phyloP scores from a whole-genome alignment of 257 asterid species.

The Solanum phureja region DNA sequence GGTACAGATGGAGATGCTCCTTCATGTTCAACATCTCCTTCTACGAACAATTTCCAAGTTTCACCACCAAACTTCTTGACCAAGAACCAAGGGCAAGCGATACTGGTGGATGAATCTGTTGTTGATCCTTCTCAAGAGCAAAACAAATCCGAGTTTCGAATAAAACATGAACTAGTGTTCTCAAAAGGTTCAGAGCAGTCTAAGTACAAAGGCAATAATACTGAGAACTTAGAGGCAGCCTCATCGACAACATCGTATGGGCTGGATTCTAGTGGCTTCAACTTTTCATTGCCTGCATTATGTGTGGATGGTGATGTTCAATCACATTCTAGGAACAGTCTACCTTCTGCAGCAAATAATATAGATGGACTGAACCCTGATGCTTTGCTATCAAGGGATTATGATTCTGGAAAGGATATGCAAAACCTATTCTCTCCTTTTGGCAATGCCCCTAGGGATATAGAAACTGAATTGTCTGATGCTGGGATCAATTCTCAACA shows the following conservation, averaged over 20 bases:
- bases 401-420: slow-evolving; percentile 84
- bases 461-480: slow-evolving; percentile 71
- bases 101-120: slow-evolving; percentile 34
- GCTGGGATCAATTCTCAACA: slow-evolving; percentile 62
- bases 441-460: slow-evolving; percentile 57
- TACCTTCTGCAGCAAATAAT: slow-evolving; percentile 46
- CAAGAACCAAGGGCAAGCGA: slow-evolving; percentile 39
- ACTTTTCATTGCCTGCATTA: slow-evolving; percentile 46
- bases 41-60: slow-evolving; percentile 49
- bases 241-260: slow-evolving; percentile 83
- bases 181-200: slow-evolving; percentile 49
- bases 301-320: slow-evolving; percentile 69
- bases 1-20: slow-evolving; percentile 64
- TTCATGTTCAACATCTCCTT: slow-evolving; percentile 65
- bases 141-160: slow-evolving; percentile 35
- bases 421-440: slow-evolving; percentile 70
- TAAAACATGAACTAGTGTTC: slow-evolving; percentile 41
- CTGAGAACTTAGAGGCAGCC: slow-evolving; percentile 67
- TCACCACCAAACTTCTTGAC: slow-evolving; percentile 40
- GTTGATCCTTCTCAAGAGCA: slow-evolving; percentile 44
- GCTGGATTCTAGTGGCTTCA: slow-evolving; percentile 64
- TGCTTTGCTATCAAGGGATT: slow-evolving; percentile 83
- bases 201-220: slow-evolving; percentile 34
- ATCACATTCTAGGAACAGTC: slow-evolving; percentile 47
- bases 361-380: slow-evolving; percentile 77